Evolutionary conservation across 768 basidiomycete species (phyloP), one percentile per base, ranked within the genome.

Genomic region (Multifurca ochricompacta): DNA sequence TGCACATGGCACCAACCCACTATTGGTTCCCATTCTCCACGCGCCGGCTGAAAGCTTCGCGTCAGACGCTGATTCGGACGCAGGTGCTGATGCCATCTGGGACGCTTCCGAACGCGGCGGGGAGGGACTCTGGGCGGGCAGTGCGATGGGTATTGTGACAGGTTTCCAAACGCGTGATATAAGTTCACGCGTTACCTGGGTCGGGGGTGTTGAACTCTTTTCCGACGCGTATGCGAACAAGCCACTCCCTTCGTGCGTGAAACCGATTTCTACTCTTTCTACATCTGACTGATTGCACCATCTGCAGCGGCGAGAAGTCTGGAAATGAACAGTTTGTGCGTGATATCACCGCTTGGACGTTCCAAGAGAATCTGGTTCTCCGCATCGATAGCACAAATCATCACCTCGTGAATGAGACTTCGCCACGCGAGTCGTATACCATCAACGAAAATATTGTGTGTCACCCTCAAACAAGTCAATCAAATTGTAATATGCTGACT

Each of bases 161-260:
- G 94, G 91, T 6, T 89, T 98, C 77, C 96, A 99, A 68, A 81
- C 91, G 3, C 70, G 75, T 19, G 79, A 80, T 54, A 89, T 79
- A 52, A 89, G 86, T 59, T 84, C 84, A 0, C 78, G 95, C 11
- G 78, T 85, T 28, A 80, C 83, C 4, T 95, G 90, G 72, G 76
- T 85, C 5, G 95, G 95, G 5, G 84, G 91, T 23, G 75, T 83
- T 7, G 85, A 87, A 6, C 59, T 93, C 48, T 85, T 98, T 69
- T 82, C 78, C 25, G 86, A 99, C 64, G 79, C 80, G 53, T 85
- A 79, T 54, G 81, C 81, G 4, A 74, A 75, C 42, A 88, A 84
- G 64, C 73, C 78, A 34, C 71, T 89, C 21, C 69, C 74, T 19
- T 75, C 70, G 82, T 85, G 63, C 54, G 85, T 78, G 2, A 46